Base-by-base conservation (phyloP, 2,329 filamentous ascomycete species). In the Pezicula radicicola region DNA sequence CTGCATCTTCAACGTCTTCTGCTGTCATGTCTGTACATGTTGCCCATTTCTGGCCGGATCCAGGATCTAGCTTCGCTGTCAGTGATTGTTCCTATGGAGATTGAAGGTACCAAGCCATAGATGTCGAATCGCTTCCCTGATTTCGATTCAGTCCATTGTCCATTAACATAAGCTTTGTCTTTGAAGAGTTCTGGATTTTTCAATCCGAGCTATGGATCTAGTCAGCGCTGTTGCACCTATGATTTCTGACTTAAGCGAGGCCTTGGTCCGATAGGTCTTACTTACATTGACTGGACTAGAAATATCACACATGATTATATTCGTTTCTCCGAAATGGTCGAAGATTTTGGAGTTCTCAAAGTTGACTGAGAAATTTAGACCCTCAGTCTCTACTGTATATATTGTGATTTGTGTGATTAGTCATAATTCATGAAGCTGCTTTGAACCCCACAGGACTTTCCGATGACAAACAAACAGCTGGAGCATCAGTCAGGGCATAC, bases 1-100 rank as follows among this genome's bases (percentile, higher is more conserved):
- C 80, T 2, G 82, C 77, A 6, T 66, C 66, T 49, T 83, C 76
- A 53, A 85, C 81, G 65, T 87, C 84, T 44, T 80, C 78, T 13
- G 72, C 53, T 8, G 55, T 59, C 50, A 69, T 70, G 58, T 68
- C 61, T 45, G 69, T 62, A 46, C 70, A 67, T 54, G 68, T 59
- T 36, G 68, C 65, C 48, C 69, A 64, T 21, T 66, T 61, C 18
- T 72, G 57, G 55, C 68, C 66, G 35, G 63, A 66, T 35, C 69
- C 70, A 1, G 70, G 73, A 49, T 73, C 78, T 80, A 18, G 8
- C 12, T 12, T 12, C 3, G 19, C 10, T 3, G 12, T 43, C n/a
- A 16, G n/a, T 16, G 13, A 35, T 13, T 16, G 18, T 3, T n/a
- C 39, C n/a, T 10, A 10, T 2, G 10, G 10, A 33, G 5, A 16